Conservation (phyloP, 2,329 filamentous ascomycete genomes). For the Ophiostoma sp. region DNA sequence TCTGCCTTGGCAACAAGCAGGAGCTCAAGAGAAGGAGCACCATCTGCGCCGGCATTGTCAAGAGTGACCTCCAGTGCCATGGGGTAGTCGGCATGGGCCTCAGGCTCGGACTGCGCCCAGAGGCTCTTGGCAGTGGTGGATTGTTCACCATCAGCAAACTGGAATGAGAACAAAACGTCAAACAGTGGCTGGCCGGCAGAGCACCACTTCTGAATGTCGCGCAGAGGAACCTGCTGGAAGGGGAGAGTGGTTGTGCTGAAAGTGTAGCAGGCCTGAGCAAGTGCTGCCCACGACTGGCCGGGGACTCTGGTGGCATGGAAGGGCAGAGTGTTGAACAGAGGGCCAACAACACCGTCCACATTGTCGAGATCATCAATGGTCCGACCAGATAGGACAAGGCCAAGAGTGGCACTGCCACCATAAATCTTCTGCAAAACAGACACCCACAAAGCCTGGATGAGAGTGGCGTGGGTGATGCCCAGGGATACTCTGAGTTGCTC, state of each 20-base stretch:
- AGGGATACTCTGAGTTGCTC: slow-evolving; percentile 52
- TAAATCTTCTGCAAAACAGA: slow-evolving; percentile 53
- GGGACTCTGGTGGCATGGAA: slow-evolving; percentile 43
- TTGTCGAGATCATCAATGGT: slow-evolving; percentile 62
- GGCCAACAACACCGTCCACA: slow-evolving; percentile 66
- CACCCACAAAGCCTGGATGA: slow-evolving; percentile 72
- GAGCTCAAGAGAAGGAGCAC: slow-evolving; percentile 41
- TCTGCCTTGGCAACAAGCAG: slow-evolving; percentile 54
- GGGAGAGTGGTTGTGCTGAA: slow-evolving; percentile 63
- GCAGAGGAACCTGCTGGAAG: slow-evolving; percentile 73
- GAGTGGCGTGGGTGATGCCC: slow-evolving; percentile 70
- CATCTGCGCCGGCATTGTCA: slow-evolving; percentile 17
- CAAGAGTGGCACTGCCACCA: slow-evolving; percentile 51
- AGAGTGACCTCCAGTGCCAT: slow-evolving; percentile 70
- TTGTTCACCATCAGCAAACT: slow-evolving; percentile 43
- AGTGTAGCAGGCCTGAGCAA: slow-evolving; percentile 61
- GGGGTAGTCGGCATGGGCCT: slow-evolving; percentile 60
- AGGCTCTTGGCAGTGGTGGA: slow-evolving; percentile 31
- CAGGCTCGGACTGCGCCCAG: slow-evolving; percentile 52
- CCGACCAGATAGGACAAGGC: slow-evolving; percentile 74
- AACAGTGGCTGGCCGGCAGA: slow-evolving; percentile 59
- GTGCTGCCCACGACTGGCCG: slow-evolving; percentile 50
- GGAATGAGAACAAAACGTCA: slow-evolving; percentile 78
- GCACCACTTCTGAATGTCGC: slow-evolving; percentile 77
- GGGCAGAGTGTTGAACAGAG: slow-evolving; percentile 85